These are phyloP conservation scores for Plasmodium sp. DNA, from an alignment of 169 alveolate species.

Conservation along the genomic window DNA sequence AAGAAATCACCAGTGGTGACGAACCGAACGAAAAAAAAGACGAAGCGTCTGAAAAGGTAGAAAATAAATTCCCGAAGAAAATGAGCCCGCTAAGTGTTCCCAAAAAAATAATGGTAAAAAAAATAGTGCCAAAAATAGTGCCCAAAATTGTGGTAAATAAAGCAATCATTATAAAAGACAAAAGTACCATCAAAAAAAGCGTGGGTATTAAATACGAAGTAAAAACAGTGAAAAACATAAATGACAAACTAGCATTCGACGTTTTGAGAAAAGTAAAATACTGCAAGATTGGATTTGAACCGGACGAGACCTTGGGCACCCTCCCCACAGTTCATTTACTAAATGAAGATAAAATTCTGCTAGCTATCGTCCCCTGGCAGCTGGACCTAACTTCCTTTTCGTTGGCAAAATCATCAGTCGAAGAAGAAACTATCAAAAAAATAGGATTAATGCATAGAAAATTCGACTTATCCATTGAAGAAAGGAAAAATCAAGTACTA, in stretches of 20 bases:
- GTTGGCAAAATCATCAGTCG: conserved; percentile 75
- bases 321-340: conserved; percentile 61
- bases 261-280: conserved; percentile 47
- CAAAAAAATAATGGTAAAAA: conserved; percentile 3
- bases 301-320: conserved; percentile 33
- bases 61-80: conserved; percentile 1
- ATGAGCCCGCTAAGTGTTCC: neutral
- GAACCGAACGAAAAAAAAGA: neutral
- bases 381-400: conserved; percentile 61
- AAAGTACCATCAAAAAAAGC: neutral
- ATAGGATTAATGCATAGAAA: conserved; percentile 37
- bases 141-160: conserved; percentile 5
- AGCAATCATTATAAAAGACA: neutral
- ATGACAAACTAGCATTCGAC: conserved; percentile 76
- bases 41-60: neutral
- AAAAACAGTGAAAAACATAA: conserved; percentile 5
- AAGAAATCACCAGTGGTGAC: neutral
- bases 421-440: conserved; percentile 59
- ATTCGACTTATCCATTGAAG: conserved; percentile 52
- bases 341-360: conserved; percentile 12
- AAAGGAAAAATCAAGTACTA: conserved; percentile 52
- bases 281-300: conserved; percentile 69
- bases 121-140: neutral
- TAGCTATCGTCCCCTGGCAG: conserved; percentile 73
- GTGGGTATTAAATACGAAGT: neutral